Evolutionary conservation across 306 rosid genomes (phyloP).

Genomic region (Glycine tomentella): DNA sequence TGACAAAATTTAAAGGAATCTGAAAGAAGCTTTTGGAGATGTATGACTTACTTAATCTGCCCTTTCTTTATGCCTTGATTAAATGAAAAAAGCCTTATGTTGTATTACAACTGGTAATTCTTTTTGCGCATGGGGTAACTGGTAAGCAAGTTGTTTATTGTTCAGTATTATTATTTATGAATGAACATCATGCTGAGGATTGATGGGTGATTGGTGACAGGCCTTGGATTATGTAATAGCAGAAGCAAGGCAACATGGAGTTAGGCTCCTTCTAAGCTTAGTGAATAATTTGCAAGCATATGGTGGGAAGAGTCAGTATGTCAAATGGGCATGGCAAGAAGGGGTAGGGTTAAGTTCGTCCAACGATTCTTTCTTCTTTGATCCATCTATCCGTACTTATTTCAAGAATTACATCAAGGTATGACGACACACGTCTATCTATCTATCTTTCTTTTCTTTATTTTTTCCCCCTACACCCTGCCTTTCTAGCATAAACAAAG

Average conservation of each 20-base stretch:
- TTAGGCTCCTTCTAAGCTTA: conserved; percentile 88
- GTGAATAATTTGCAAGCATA: conserved; percentile 91
- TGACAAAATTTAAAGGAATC: conserved; percentile 33
- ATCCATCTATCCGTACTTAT: conserved; percentile 83
- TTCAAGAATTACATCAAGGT: conserved; percentile 92
- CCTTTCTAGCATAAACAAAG: neutral
- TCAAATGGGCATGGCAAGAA: conserved; percentile 99
- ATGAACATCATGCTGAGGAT: conserved; percentile 27
- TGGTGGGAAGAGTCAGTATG: conserved; percentile 98
- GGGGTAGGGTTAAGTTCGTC: conserved; percentile 91
- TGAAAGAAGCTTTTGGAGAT: conserved; percentile 7
- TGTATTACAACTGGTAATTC: neutral
- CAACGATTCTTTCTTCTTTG: conserved; percentile 97
- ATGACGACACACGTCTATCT: neutral
- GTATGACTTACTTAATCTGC: conserved; percentile 9
- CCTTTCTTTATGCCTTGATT: conserved; percentile 12
- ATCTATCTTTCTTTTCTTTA: neutral
- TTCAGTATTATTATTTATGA: conserved; percentile 15
- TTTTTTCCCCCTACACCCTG: neutral
- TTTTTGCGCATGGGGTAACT: conserved; percentile 17
- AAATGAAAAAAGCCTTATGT: conserved; percentile 1
- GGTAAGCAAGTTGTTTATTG: conserved; percentile 25
- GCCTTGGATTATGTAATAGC: conserved; percentile 92
- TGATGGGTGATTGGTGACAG: conserved; percentile 75
- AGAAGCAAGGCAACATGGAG: conserved; percentile 80